These are phyloP conservation scores for Trichosporon sp. DNA, from an alignment of 1,284 basidiomycete genomes.

Conservation along the genomic window DNA sequence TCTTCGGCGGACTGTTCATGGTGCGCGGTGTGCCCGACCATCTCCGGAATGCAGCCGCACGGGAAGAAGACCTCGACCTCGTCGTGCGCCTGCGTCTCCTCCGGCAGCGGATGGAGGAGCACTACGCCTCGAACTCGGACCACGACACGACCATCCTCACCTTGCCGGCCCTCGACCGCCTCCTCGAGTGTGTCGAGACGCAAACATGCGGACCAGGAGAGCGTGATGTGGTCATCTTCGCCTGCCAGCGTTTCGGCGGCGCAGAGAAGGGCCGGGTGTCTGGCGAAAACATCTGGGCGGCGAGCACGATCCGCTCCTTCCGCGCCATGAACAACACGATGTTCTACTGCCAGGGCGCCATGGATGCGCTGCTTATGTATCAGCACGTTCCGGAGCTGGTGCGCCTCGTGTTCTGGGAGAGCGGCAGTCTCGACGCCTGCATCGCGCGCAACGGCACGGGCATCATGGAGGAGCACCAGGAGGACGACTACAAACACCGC, in stretches of 20 bases:
- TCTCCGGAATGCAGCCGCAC: not conserved
- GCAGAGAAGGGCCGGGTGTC: not conserved
- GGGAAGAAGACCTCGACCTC: not conserved
- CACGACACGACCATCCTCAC: not conserved
- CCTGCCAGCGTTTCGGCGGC: not conserved
- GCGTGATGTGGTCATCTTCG: not conserved
- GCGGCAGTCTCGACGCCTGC: slow-evolving; percentile 28
- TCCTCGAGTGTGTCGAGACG: not conserved
- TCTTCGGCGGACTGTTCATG: not conserved
- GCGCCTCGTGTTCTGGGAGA: slow-evolving; percentile 40
- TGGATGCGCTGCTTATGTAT: slow-evolving; percentile 45
- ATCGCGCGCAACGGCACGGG: slow-evolving; percentile 29
- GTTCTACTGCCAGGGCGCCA: slow-evolving; percentile 35
- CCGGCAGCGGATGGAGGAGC: not conserved
- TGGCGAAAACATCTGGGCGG: slow-evolving; percentile 33
- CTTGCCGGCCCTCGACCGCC: not conserved
- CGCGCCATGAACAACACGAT: slow-evolving; percentile 40
- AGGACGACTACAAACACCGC: not conserved
- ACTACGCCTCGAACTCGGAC: not conserved
- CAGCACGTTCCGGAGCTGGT: slow-evolving; percentile 40
- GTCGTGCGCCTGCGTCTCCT: not conserved
- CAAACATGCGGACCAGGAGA: not conserved
- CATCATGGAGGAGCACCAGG: not conserved
- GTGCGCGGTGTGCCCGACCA: not conserved
- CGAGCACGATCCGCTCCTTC: slow-evolving; percentile 39